A percentile compares a stretch with the other conserved stretches of the same genome.
Evolutionary conservation across 257 asterid species (phyloP).

Genomic region (Avicennia marina): DNA sequence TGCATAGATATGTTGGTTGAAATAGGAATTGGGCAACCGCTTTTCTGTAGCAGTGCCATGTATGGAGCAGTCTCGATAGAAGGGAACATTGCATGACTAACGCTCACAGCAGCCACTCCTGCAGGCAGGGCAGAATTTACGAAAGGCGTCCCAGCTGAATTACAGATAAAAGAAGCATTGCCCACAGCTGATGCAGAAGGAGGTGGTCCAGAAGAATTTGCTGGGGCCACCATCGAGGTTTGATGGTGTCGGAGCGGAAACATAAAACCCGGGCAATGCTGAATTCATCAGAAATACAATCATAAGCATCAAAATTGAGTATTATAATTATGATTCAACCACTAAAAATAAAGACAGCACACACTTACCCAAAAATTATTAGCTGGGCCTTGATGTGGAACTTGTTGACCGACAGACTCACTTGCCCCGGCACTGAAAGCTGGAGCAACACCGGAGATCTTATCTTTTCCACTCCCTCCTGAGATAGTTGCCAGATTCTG

Average conservation of each 20-base stretch:
- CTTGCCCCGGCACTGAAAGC: conserved; percentile 17
- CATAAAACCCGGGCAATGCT: conserved; percentile 34
- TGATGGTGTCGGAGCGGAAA: conserved; percentile 37
- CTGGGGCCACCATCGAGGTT: conserved; percentile 19
- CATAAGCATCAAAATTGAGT: neutral
- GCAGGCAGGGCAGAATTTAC: conserved; percentile 24
- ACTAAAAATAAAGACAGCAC: neutral
- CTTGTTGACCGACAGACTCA: conserved; percentile 27
- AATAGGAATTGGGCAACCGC: conserved; percentile 31
- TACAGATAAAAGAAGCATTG: conserved; percentile 23
- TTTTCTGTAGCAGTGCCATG: conserved; percentile 38
- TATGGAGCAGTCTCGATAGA: conserved; percentile 32
- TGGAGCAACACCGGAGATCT: conserved; percentile 29
- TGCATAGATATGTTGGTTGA: conserved; percentile 31
- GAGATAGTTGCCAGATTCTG: conserved; percentile 6
- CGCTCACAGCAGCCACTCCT: conserved; percentile 26
- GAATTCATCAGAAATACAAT: conserved; percentile 12
- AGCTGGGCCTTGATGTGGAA: conserved; percentile 36
- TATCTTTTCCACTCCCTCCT: conserved; percentile 24
- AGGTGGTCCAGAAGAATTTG: conserved; percentile 29
- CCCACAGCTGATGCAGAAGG: conserved; percentile 29
- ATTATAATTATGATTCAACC: conserved; percentile 15
- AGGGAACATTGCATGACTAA: conserved; percentile 24
- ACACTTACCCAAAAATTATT: conserved; percentile 38
- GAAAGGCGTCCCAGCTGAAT: conserved; percentile 27